Evolutionary conservation across 2,329 filamentous ascomycete genomes (phyloP), one percentile per base, ranked within the genome.

Genomic region (Aspergillus sp.): DNA sequence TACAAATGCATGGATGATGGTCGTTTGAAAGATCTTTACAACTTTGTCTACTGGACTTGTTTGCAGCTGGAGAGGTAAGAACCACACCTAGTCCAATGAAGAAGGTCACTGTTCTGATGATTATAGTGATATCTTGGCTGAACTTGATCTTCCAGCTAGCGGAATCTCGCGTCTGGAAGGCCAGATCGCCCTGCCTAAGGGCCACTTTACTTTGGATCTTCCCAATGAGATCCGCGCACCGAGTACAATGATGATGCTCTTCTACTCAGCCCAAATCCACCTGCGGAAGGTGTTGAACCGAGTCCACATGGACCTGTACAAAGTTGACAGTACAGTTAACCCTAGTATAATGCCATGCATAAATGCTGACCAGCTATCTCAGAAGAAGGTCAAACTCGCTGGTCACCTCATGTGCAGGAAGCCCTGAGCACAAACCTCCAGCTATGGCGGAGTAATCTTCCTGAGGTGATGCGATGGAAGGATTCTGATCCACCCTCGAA

Each of bases 71-170:
- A n/a, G n/a, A n/a, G n/a, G n/a, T n/a, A n/a, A n/a, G n/a, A n/a
- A n/a, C n/a, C n/a, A n/a, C n/a, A n/a, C n/a, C n/a, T n/a, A n/a
- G n/a, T n/a, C n/a, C n/a, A n/a, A n/a, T n/a, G n/a, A n/a, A n/a
- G n/a, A n/a, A n/a, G 48, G 74, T 85, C 32, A 93, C 90, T 5
- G 94, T 88, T 62, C 72, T 96, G 52, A 91, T 97, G 61, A 75
- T 97, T 91, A 97, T 67, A 95, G 89, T 66, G 91, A 97, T 64
- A 88, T 97, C 40, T 77, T 96, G 41, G 93, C 93, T 3, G 93
- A 98, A 67, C 75, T 97, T 49, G 78, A 80, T 48, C 69, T 30
- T n/a, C n/a, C n/a, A n/a, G n/a, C n/a, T n/a, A n/a, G n/a, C n/a
- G n/a, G n/a, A n/a, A n/a, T n/a, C n/a, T 77, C 76, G 7, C 70